Evolutionary conservation across 345 rosid species (phyloP), one percentile per base, ranked within the genome.

Genomic region (Eutrema heterophyllum): DNA sequence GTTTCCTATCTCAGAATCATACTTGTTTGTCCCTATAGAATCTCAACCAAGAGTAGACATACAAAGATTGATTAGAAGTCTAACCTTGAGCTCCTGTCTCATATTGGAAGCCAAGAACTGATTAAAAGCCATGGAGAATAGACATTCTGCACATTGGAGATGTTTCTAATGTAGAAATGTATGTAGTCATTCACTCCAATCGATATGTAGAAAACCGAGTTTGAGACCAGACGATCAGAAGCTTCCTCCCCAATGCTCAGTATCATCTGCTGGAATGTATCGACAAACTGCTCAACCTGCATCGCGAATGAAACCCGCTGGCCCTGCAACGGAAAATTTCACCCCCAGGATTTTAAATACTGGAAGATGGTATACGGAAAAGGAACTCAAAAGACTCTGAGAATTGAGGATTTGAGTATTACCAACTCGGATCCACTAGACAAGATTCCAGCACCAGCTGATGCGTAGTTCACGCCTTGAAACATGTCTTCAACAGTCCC

Each of bases 181-280:
- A 94, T 91, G 72, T 88, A 91, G 66, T 94, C 98, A 32, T 94
- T 94, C 80, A 86, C 82, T 51, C 98, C 97, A 41, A 91, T 84
- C 0, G 97, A 94, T 59, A 94, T 45, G 74, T 89, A 91, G 41
- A 91, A 70, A 56, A 91, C 88, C 0, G 98, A 91, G 21, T 76
- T 83, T 0, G 91, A 88, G 77, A 94, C 79, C 32, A 85, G 80
- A 69, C 81, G 78, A 9, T 73, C 70, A 0, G 96, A 72, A 36
- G 82, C 75, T 16, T 82, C 78, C 83, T 91, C 92, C 9, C 97
- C 96, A 75, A 87, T 75, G 15, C 68, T 65, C 27, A 91, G 67
- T 53, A 88, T 80, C 75, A 94, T 87, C 79, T 81, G 82, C 87
- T 94, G 97, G 24, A 80, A 81, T 0, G 97, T 91, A 57, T 94